Conservation (phyloP, 148 eudicot species). For the Amaranthus hypochondriacus region DNA sequence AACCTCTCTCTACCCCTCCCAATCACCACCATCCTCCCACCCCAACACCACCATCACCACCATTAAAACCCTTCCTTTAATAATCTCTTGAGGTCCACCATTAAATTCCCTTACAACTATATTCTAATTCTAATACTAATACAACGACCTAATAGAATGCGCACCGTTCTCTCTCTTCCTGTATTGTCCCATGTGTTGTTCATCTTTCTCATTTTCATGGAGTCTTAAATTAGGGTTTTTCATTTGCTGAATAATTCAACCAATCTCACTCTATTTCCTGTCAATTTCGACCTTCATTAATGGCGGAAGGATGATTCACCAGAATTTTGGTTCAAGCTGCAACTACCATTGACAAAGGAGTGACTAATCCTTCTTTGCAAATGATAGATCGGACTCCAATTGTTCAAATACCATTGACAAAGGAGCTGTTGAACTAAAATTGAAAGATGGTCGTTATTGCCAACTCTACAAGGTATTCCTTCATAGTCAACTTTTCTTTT, state of each 20-base stretch:
- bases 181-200: slow-evolving; percentile 29
- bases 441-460: too few species aligned
- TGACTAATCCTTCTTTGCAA: not conserved
- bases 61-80: too few species aligned
- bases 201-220: slow-evolving; percentile 17
- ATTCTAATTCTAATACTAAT: too few species aligned
- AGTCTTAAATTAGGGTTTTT: slow-evolving; percentile 33
- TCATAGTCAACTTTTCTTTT: too few species aligned
- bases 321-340: slow-evolving; percentile 21
- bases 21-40: too few species aligned
- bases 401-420: slow-evolving; percentile 3
- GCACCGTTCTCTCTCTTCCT: slow-evolving; percentile 17
- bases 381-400: slow-evolving; percentile 20
- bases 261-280: not conserved
- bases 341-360: slow-evolving; percentile 17
- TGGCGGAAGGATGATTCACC: slow-evolving; percentile 19
- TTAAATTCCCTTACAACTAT: too few species aligned
- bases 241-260: too few species aligned
- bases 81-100: too few species aligned
- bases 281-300: not conserved
- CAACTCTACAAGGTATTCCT: too few species aligned
- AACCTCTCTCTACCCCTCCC: too few species aligned
- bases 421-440: too few species aligned
- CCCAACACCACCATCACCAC: too few species aligned
- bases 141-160: slow-evolving; percentile 36